Percentiles rank a stretch among this genome's conserved stretches.
Conservation (phyloP, 2,329 filamentous ascomycete species). For the Ophiostoma montium region DNA sequence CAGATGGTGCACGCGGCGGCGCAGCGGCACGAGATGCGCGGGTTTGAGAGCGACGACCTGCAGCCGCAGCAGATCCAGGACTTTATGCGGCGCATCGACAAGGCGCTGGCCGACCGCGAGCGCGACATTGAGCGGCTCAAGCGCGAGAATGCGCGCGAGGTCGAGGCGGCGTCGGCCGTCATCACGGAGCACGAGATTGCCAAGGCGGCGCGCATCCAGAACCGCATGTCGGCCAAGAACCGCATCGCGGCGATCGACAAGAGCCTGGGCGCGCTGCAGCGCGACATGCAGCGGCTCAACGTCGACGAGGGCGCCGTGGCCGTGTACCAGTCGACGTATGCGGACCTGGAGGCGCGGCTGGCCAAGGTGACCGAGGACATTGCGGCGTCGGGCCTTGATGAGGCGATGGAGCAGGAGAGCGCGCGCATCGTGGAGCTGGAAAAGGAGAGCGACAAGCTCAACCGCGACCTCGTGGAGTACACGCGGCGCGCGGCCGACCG, state of each 20-base stretch:
- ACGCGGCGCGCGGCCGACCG: slow-evolving; percentile 69
- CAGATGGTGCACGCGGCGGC: slow-evolving; percentile 68
- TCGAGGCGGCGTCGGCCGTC: slow-evolving; percentile 54
- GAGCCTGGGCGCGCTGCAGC: slow-evolving; percentile 51
- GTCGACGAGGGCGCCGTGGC: slow-evolving; percentile 78
- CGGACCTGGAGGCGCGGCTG: slow-evolving; percentile 52
- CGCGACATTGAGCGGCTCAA: slow-evolving; percentile 55
- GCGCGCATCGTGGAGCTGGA: slow-evolving; percentile 55
- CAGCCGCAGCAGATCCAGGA: slow-evolving; percentile 57
- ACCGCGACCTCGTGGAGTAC: slow-evolving; percentile 69
- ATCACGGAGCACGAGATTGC: slow-evolving; percentile 63
- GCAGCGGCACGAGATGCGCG: slow-evolving; percentile 62
- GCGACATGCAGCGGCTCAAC: slow-evolving; percentile 55
- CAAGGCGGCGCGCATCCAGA: slow-evolving; percentile 58
- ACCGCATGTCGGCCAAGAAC: slow-evolving; percentile 58
- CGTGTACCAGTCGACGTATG: slow-evolving; percentile 57
- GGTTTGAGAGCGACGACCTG: slow-evolving; percentile 61
- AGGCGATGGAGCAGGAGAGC: slow-evolving; percentile 52
- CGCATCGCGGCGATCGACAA: slow-evolving; percentile 62
- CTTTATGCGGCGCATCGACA: slow-evolving; percentile 67
- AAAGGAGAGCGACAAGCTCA: slow-evolving; percentile 55
- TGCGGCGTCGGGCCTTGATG: slow-evolving; percentile 52
- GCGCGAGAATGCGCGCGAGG: slow-evolving; percentile 57
- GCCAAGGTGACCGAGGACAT: slow-evolving; percentile 48
- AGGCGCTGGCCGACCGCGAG: slow-evolving; percentile 64